Percentiles rank a stretch among this genome's conserved stretches.
phyloP scores from a whole-genome alignment of 2,329 filamentous ascomycete species.

The Aspergillus sp. region DNA sequence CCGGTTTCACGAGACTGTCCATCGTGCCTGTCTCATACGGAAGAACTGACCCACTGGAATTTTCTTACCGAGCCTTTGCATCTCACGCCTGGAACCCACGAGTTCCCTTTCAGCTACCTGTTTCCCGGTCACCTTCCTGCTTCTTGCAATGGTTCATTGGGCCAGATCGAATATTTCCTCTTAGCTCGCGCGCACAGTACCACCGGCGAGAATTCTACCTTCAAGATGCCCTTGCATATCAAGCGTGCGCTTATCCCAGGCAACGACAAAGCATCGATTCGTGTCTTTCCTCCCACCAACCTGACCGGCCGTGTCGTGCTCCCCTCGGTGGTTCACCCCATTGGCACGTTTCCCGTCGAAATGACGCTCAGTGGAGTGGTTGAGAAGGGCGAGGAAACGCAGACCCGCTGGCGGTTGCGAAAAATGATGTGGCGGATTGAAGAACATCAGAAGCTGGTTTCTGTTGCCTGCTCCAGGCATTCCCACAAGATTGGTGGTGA shows the following conservation, averaged over 20 bases:
- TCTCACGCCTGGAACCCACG: conserved; percentile 54
- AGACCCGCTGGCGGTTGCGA: conserved; percentile 81
- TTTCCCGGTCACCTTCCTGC: conserved; percentile 81
- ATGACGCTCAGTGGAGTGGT: conserved; percentile 84
- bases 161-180: conserved; percentile 72
- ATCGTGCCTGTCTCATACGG: conserved; percentile 65
- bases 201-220: conserved; percentile 56
- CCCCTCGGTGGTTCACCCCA: conserved; percentile 76
- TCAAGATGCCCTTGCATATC: conserved; percentile 63
- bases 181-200: conserved; percentile 58
- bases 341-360: conserved; percentile 70
- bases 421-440: conserved; percentile 92
- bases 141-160: conserved; percentile 66
- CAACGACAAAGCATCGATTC: conserved; percentile 77
- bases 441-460: conserved; percentile 72
- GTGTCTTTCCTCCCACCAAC: conserved; percentile 94
- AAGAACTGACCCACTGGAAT: conserved; percentile 70
- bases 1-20: conserved; percentile 73
- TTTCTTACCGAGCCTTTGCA: conserved; percentile 55
- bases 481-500: conserved; percentile 56
- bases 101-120: conserved; percentile 83
- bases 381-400: conserved; percentile 59
- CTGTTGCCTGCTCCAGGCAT: conserved; percentile 74
- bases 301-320: conserved; percentile 80
- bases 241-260: conserved; percentile 74